These are phyloP conservation scores for Hypoxylon rickii DNA, from an alignment of 495 filamentous ascomycete genomes.

Conservation along the genomic window DNA sequence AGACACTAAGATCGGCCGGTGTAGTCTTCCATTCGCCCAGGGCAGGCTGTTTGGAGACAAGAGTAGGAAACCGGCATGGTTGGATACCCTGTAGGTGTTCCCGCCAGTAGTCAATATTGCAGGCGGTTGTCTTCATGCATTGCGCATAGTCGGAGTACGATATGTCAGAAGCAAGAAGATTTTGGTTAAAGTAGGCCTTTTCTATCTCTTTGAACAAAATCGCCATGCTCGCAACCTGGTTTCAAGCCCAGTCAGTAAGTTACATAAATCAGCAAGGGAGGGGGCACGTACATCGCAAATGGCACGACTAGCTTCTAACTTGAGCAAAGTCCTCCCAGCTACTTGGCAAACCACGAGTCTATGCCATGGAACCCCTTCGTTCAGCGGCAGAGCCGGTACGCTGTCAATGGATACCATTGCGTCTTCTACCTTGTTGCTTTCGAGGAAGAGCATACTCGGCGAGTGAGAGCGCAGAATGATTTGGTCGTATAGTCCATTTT, in stretches of 20 bases:
- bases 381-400: slow-evolving; percentile 42
- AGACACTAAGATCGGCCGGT: slow-evolving; percentile 45
- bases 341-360: slow-evolving; percentile 51
- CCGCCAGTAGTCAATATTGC: slow-evolving; percentile 49
- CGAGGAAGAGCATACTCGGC: slow-evolving; percentile 54
- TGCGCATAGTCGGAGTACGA: slow-evolving; percentile 47
- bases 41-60: slow-evolving; percentile 29
- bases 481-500: slow-evolving; percentile 47
- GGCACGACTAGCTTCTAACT: slow-evolving; percentile 52
- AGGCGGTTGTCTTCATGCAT: slow-evolving; percentile 41
- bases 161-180: slow-evolving; percentile 35
- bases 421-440: slow-evolving; percentile 46
- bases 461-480: slow-evolving; percentile 48
- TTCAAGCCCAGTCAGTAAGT: slow-evolving; percentile 13
- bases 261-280: background rate
- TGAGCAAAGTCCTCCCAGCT: slow-evolving; percentile 47
- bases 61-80: slow-evolving; percentile 47
- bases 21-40: slow-evolving; percentile 39
- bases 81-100: slow-evolving; percentile 41
- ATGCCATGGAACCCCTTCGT: slow-evolving; percentile 48
- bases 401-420: slow-evolving; percentile 48
- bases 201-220: slow-evolving; percentile 49
- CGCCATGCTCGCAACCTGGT: slow-evolving; percentile 43
- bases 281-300: slow-evolving; percentile 46
- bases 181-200: slow-evolving; percentile 44